phyloP scores from a whole-genome alignment of 129 eudicot genomes.

The Escallonia rubra region DNA sequence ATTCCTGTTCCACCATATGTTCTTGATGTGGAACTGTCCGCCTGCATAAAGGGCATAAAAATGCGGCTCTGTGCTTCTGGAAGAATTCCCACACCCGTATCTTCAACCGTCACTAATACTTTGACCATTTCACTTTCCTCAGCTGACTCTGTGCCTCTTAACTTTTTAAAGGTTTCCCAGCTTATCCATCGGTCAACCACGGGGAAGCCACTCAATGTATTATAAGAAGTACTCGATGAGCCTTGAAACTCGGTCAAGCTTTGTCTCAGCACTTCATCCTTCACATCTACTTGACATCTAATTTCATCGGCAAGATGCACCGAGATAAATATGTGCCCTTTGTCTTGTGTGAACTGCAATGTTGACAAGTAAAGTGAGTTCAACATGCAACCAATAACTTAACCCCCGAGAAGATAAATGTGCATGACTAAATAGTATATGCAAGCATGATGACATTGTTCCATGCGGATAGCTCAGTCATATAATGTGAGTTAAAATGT shows the following conservation, averaged over 20 bases:
- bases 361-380: neutral
- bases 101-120: constrained; percentile 77
- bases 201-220: constrained; percentile 68
- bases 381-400: neutral
- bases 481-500: no score
- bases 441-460: no score
- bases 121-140: constrained; percentile 36
- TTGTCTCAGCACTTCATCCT: constrained; percentile 59
- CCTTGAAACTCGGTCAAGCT: constrained; percentile 21
- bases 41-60: constrained; percentile 95
- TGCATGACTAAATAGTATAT: no score
- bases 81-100: constrained; percentile 94
- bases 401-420: neutral
- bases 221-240: constrained; percentile 11
- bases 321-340: constrained; percentile 80
- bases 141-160: constrained; percentile 20
- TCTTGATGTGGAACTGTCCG: constrained; percentile 80
- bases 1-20: constrained; percentile 95
- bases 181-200: constrained; percentile 71
- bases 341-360: constrained; percentile 71
- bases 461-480: no score
- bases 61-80: constrained; percentile 61
- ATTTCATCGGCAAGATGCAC: constrained; percentile 80
- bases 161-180: constrained; percentile 47
- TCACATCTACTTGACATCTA: constrained; percentile 20